Conservation (phyloP, 2,329 filamentous ascomycete species). For the Colletotrichum graminicola region DNA sequence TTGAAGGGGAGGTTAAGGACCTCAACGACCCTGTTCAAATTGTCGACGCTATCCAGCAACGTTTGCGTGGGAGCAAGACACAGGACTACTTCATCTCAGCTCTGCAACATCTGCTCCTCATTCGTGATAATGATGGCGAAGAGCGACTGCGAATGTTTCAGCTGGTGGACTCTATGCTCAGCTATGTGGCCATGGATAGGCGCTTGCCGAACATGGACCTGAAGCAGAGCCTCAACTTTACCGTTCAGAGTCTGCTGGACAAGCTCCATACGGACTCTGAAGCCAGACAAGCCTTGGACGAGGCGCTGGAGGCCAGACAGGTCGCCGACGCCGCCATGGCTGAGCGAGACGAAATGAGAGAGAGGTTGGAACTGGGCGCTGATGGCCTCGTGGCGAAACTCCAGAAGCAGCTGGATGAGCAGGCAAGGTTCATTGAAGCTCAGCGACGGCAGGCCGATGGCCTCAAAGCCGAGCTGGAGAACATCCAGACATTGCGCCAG, state of each 20-base stretch:
- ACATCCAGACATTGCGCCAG: constrained; percentile 84
- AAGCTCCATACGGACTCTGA: constrained; percentile 97
- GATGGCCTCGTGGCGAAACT: constrained; percentile 94
- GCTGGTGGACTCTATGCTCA: constrained; percentile 98
- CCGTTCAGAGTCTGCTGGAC: constrained; percentile 93
- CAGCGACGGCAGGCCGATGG: constrained; percentile 88
- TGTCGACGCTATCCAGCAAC: constrained; percentile 90
- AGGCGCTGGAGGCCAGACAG: constrained; percentile 89
- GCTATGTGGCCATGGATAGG: constrained; percentile 98
- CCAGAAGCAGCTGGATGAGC: constrained; percentile 94
- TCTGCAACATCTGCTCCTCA: constrained; percentile 93
- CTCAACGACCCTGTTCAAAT: constrained; percentile 94
- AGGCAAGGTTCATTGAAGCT: constrained; percentile 89
- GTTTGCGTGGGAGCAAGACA: constrained; percentile 84
- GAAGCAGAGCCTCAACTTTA: constrained; percentile 97
- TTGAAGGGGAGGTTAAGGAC: constrained; percentile 89
- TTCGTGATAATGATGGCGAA: constrained; percentile 90
- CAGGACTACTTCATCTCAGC: constrained; percentile 97
- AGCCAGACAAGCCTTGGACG: constrained; percentile 90
- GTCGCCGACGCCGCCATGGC: constrained; percentile 96
- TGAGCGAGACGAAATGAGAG: constrained; percentile 94
- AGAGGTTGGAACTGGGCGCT: constrained; percentile 89
- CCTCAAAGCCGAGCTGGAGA: constrained; percentile 89
- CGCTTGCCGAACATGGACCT: constrained; percentile 96
- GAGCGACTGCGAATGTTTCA: constrained; percentile 96